Evolutionary conservation across 2,329 filamentous ascomycete species (phyloP).

Genomic region (Alternaria triticimaculans): DNA sequence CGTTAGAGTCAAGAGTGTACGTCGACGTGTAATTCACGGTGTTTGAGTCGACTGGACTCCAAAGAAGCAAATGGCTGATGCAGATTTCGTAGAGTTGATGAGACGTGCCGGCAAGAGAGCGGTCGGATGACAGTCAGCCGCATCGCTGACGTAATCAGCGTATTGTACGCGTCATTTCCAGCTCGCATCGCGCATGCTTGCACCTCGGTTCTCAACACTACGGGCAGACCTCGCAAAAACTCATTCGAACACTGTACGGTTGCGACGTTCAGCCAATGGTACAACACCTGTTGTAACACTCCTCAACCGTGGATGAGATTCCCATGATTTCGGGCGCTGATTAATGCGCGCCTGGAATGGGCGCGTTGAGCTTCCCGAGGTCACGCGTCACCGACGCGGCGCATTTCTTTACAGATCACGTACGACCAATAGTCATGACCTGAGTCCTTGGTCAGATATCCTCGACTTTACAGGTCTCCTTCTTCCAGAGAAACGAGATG

Average conservation of each 20-base stretch:
- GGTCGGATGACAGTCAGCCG: not conserved
- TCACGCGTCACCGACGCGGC: not conserved
- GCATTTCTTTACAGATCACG: not conserved
- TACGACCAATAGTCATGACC: not conserved
- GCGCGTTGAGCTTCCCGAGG: not conserved
- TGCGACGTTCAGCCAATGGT: not conserved
- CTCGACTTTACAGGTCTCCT: not conserved
- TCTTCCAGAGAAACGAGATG: not conserved
- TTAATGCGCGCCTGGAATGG: not conserved
- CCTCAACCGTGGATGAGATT: not conserved
- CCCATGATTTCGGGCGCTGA: not conserved
- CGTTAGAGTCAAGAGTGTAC: not conserved
- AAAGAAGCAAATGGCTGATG: not conserved
- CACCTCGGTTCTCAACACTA: not conserved
- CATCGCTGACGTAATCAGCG: not conserved
- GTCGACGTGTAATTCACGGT: not conserved
- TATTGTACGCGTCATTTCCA: not conserved
- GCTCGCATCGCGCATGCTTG: not conserved
- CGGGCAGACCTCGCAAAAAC: not conserved
- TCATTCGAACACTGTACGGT: not conserved
- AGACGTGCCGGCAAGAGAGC: not conserved
- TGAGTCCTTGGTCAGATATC: not conserved
- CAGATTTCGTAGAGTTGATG: not conserved
- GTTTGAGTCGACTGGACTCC: not conserved
- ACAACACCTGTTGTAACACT: not conserved